Evolutionary conservation across 768 basidiomycete species (phyloP), one percentile per base, ranked within the genome.

Genomic region (Tricholoma flavovirens): DNA sequence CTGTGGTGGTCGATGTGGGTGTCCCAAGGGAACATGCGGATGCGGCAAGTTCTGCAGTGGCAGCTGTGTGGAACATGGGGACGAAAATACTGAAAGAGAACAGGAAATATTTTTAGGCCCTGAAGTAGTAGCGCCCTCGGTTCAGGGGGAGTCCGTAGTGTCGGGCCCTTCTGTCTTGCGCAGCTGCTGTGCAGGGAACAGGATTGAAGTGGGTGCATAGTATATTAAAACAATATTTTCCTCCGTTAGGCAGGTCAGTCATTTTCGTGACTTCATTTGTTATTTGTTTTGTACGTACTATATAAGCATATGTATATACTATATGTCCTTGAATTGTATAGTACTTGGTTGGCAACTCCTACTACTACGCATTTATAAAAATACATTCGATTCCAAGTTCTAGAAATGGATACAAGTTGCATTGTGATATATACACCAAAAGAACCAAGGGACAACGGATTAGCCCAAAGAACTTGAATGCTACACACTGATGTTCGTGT

Each of bases 1-100:
- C 64, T 87, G 86, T 66, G 81, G 78, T 1, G 84, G 86, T 2
- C 69, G 69, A 30, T 87, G 86, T 63, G 75, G 74, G 17, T 87
- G 86, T 66, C 78, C 83, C 3, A 66, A 67, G 21, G 80, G 74
- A 5, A 64, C 59, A 10, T 88, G 87, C 58, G 70, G 65, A n/a
- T 88, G 85, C 63, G 76, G 78, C n/a, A 68, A 72, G 26, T 72
- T 74, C 36, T 88, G 87, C 61, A 69, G 72, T 55, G 84, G 84
- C 12, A 79, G 78, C 60, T 83, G 81, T 64, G 67, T 59, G 17
- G 74, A 75, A 24, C 71, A 74, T 63, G 32, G 26, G 40, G 35
- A 35, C 51, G 55, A 56, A 38, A 46, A 11, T 42, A 19, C 40
- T 17, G 3, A 5, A 26, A 22, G 21, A 36, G 48, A 49, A 32